phyloP scores from a whole-genome alignment of 306 rosid species.

The Dalbergia cochinchinensis region DNA sequence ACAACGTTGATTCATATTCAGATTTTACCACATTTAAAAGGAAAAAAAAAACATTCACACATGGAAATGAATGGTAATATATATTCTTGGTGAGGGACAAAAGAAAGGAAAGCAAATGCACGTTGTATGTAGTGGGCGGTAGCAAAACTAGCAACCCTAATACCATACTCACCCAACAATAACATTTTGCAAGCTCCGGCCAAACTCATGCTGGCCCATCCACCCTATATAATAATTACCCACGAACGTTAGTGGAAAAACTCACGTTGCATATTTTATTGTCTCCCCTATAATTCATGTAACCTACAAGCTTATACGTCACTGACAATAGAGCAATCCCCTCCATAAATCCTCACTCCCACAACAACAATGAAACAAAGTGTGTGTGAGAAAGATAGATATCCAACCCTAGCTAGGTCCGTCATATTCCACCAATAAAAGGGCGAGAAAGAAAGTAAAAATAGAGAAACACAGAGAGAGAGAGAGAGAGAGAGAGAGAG shows the following conservation, averaged over 20 bases:
- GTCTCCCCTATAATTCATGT: slow-evolving; percentile 70
- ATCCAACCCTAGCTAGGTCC: slow-evolving; percentile 35
- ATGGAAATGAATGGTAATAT: background rate
- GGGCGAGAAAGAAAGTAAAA: background rate
- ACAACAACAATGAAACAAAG: slow-evolving; percentile 39
- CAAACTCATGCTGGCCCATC: slow-evolving; percentile 60
- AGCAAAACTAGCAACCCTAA: background rate
- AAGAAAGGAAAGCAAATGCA: background rate
- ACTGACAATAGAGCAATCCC: slow-evolving; percentile 51
- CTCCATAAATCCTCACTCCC: slow-evolving; percentile 57
- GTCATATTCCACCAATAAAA: slow-evolving; percentile 32
- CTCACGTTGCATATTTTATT: slow-evolving; percentile 76
- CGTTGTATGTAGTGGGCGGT: background rate
- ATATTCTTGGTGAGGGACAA: background rate
- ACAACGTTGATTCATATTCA: background rate
- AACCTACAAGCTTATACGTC: slow-evolving; percentile 65
- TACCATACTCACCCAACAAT: slow-evolving; percentile 13
- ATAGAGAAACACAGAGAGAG: slow-evolving; percentile 1
- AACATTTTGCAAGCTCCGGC: slow-evolving; percentile 40
- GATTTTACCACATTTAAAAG: background rate
- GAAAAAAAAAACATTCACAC: background rate
- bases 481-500: background rate
- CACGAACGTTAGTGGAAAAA: slow-evolving; percentile 88
- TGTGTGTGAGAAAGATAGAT: slow-evolving; percentile 2
- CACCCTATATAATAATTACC: slow-evolving; percentile 71